Conservation (phyloP, 1,284 basidiomycete genomes). For the Exsudoporus floridanus region DNA sequence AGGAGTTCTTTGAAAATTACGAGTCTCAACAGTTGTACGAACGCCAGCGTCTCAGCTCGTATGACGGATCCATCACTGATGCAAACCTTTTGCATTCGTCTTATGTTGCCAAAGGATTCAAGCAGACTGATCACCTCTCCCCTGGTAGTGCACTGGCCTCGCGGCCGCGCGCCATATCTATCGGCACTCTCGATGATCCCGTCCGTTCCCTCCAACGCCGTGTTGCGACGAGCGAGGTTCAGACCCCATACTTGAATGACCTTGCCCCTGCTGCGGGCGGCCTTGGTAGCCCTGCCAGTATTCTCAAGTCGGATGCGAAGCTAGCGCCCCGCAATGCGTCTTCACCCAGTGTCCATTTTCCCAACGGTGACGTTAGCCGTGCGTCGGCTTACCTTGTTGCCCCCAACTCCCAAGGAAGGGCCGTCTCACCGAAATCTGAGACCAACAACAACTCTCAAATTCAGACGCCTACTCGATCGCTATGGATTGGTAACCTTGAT, state of each 20-base stretch:
- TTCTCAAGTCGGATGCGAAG: slow-evolving; percentile 58
- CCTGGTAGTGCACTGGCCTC: slow-evolving; percentile 43
- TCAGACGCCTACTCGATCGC: slow-evolving; percentile 89
- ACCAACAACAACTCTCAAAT: slow-evolving; percentile 62
- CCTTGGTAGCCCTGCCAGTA: slow-evolving; percentile 50
- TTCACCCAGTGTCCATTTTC: slow-evolving; percentile 69
- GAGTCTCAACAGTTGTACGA: slow-evolving; percentile 49
- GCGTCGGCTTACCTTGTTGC: slow-evolving; percentile 66
- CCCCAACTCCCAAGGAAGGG: slow-evolving; percentile 63
- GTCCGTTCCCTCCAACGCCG: slow-evolving; percentile 63
- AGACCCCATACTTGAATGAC: slow-evolving; percentile 58
- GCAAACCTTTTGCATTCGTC: slow-evolving; percentile 51
- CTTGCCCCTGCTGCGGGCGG: slow-evolving; percentile 39
- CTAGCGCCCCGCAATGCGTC: slow-evolving; percentile 46
- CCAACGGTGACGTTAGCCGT: slow-evolving; percentile 57
- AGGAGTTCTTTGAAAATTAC: slow-evolving; percentile 66
- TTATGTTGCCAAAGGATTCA: slow-evolving; percentile 72
- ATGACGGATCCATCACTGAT: slow-evolving; percentile 54
- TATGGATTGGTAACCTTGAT: slow-evolving; percentile 98
- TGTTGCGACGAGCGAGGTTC: slow-evolving; percentile 55
- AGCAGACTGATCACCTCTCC: slow-evolving; percentile 65
- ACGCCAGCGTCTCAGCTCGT: slow-evolving; percentile 56
- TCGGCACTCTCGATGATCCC: slow-evolving; percentile 85
- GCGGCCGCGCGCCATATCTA: slow-evolving; percentile 87
- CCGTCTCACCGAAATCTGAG: slow-evolving; percentile 78